These are phyloP conservation scores for Sporothrix brunneoviolacea DNA, from an alignment of 2,329 filamentous ascomycete species.

Conservation along the genomic window DNA sequence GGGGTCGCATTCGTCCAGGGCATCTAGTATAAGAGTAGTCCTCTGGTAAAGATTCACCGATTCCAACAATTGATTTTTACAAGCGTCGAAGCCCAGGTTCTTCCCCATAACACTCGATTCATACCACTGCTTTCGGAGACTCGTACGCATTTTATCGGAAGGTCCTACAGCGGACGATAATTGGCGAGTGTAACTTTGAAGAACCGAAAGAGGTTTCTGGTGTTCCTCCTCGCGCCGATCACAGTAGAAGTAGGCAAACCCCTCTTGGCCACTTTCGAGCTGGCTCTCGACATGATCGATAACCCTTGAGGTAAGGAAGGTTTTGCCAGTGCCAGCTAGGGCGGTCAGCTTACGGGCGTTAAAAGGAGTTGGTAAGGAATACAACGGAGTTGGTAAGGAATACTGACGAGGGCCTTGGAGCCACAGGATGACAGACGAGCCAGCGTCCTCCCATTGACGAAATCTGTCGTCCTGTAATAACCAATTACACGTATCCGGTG, in stretches of 20 bases:
- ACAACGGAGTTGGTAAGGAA: not conserved
- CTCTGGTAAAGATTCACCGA: constrained; percentile 24
- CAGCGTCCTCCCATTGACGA: constrained; percentile 9
- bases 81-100: not conserved
- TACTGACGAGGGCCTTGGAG: constrained; percentile 14
- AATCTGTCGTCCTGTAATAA: constrained; percentile 10
- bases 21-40: constrained; percentile 30
- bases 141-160: constrained; percentile 3
- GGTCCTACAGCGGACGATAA: constrained; percentile 20
- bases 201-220: constrained; percentile 23
- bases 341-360: constrained; percentile 5
- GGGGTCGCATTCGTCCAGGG: constrained; percentile 30
- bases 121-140: constrained; percentile 7
- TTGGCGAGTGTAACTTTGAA: constrained; percentile 27
- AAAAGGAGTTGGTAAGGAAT: not conserved
- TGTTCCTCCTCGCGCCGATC: constrained; percentile 24
- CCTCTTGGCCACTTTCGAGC: constrained; percentile 14
- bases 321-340: constrained; percentile 18
- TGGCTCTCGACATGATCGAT: constrained; percentile 13
- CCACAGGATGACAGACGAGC: constrained; percentile 13
- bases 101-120: not conserved
- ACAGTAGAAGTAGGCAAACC: constrained; percentile 31
- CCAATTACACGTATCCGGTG: not conserved
- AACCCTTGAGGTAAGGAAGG: constrained; percentile 17
- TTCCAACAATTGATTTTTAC: constrained; percentile 19